Conservation (phyloP, 805 yeast species). For the Candida endomychidarum region DNA sequence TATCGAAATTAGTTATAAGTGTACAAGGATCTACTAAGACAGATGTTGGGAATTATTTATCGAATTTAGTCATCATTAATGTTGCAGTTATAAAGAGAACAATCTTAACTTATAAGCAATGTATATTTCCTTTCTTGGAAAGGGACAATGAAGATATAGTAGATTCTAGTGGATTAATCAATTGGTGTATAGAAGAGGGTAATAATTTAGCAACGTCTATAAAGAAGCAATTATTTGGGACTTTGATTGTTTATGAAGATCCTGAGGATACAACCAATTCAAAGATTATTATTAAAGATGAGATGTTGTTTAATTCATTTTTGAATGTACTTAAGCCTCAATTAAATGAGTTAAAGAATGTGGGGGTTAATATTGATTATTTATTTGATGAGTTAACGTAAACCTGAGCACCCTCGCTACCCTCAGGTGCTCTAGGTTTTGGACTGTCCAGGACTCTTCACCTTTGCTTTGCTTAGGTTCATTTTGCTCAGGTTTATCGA, state of each 20-base stretch:
- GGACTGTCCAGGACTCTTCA: no score
- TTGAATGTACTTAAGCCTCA: conserved; percentile 56
- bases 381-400: conserved; percentile 44
- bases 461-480: no score
- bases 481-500: no score
- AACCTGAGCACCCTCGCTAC: neutral
- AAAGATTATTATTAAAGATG: conserved; percentile 36
- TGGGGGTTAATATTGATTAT: conserved; percentile 75
- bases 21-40: conserved; percentile 45
- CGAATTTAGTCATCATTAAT: conserved; percentile 39
- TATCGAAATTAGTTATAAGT: conserved; percentile 34
- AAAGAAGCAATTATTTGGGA: conserved; percentile 66
- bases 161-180: conserved; percentile 61
- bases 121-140: conserved; percentile 44
- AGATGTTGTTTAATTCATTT: conserved; percentile 50
- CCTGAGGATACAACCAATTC: conserved; percentile 14
- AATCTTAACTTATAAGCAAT: conserved; percentile 49
- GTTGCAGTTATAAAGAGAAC: conserved; percentile 53
- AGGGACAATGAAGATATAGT: conserved; percentile 27
- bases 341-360: conserved; percentile 56
- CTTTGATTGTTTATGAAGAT: conserved; percentile 42
- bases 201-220: conserved; percentile 58
- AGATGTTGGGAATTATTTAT: conserved; percentile 41
- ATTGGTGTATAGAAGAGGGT: conserved; percentile 72
- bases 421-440: no score